These are phyloP conservation scores for Xylariomycetidae sp. DNA, from an alignment of 2,329 filamentous ascomycete species.

Conservation along the genomic window DNA sequence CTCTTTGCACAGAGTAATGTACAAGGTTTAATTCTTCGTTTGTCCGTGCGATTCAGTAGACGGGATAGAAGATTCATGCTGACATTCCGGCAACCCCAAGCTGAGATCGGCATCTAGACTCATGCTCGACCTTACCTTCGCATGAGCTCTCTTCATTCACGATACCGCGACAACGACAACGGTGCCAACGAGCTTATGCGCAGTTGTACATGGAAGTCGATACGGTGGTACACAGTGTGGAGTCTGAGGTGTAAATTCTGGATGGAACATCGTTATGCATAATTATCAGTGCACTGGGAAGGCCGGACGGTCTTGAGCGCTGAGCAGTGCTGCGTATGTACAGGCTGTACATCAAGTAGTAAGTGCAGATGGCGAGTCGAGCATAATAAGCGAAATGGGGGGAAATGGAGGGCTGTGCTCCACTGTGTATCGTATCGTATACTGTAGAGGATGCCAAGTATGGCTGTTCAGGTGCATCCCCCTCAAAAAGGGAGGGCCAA, in stretches of 20 bases:
- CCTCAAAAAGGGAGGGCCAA: slow-evolving; percentile 20
- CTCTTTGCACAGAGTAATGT: slow-evolving; percentile 7
- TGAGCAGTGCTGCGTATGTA: too few relatives aligned
- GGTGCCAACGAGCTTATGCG: neutral
- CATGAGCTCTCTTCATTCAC: too few relatives aligned
- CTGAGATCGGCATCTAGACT: too few relatives aligned
- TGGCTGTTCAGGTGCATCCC: slow-evolving; percentile 18
- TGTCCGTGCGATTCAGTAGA: slow-evolving; percentile 16
- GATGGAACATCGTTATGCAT: neutral
- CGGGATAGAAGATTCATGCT: slow-evolving; percentile 11
- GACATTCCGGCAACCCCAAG: slow-evolving; percentile 14
- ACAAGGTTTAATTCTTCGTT: slow-evolving; percentile 10
- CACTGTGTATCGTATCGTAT: slow-evolving; percentile 17
- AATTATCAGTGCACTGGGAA: neutral
- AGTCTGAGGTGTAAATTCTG: neutral
- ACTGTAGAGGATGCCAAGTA: slow-evolving; percentile 13
- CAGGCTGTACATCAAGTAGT: neutral
- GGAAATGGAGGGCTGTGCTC: slow-evolving; percentile 11
- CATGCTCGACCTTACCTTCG: too few relatives aligned
- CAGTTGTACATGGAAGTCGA: neutral
- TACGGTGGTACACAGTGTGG: neutral
- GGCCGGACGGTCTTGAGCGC: too few relatives aligned
- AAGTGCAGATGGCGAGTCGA: neutral
- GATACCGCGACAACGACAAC: neutral
- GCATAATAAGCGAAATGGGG: neutral